These are phyloP conservation scores for Oxyria digyna DNA, from an alignment of 148 eudicot species.

Conservation along the genomic window DNA sequence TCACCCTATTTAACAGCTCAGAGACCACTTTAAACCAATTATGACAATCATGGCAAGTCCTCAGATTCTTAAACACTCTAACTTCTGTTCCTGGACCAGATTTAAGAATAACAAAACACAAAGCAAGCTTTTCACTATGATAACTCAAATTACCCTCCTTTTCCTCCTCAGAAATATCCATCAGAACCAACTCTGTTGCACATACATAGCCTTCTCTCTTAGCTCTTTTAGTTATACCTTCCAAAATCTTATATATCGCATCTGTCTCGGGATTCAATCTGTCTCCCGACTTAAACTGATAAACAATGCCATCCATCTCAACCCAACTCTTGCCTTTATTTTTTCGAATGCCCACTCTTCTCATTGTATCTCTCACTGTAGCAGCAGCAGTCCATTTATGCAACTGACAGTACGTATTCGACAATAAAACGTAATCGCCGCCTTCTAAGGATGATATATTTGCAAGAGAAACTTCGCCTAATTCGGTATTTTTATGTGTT, in stretches of 20 bases:
- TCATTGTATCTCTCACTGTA: conserved; percentile 23
- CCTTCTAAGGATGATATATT: conserved; percentile 36
- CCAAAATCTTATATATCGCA: conserved; percentile 32
- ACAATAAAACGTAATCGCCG: conserved; percentile 56
- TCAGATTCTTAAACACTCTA: conserved; percentile 41
- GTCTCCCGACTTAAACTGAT: conserved; percentile 47
- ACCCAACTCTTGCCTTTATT: conserved; percentile 59
- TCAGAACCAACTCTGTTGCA: conserved; percentile 39
- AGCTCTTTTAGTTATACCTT: conserved; percentile 26
- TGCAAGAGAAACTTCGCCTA: conserved; percentile 35
- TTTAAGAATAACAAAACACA: conserved; percentile 49
- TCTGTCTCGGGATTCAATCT: conserved; percentile 34
- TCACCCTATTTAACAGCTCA: conserved; percentile 40
- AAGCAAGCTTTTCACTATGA: conserved; percentile 60
- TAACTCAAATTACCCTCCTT: conserved; percentile 57
- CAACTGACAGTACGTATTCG: conserved; percentile 48
- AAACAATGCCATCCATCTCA: conserved; percentile 37
- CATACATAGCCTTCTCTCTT: conserved; percentile 44
- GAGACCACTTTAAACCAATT: conserved; percentile 50
- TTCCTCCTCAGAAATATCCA: conserved; percentile 75
- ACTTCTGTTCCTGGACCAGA: conserved; percentile 45
- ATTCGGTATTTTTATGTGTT: conserved; percentile 27
- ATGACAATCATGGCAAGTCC: conserved; percentile 67
- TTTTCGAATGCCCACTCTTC: conserved; percentile 31
- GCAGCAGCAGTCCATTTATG: conserved; percentile 40